Evolutionary conservation across 768 basidiomycete species (phyloP).

Genomic region (Rhodocollybia butyracea): DNA sequence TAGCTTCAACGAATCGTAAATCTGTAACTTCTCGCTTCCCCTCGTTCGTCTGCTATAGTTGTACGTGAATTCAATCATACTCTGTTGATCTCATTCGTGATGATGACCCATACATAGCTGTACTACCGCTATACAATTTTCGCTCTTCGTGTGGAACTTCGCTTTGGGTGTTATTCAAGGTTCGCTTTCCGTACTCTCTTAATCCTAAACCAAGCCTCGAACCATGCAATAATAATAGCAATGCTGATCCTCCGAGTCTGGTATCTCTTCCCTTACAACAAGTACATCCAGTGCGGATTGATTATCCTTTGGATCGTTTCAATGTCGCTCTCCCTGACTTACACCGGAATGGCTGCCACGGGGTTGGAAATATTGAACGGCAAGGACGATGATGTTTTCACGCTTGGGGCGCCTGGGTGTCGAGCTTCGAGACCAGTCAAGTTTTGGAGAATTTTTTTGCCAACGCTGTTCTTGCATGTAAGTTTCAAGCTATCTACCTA

Average conservation of each 20-base stretch:
- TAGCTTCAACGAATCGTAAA: no score
- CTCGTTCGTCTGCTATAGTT: constrained; percentile 20
- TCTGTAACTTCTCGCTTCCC: no score
- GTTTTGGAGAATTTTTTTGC: constrained; percentile 34
- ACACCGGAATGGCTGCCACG: constrained; percentile 21
- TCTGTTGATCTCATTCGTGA: not conserved
- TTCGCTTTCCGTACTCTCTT: constrained; percentile 6
- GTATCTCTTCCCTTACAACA: constrained; percentile 36
- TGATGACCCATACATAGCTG: constrained; percentile 19
- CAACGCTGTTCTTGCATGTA: constrained; percentile 36
- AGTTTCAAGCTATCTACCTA: no score
- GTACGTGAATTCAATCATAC: constrained; percentile 1
- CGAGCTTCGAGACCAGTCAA: constrained; percentile 25
- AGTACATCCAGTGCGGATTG: constrained; percentile 22
- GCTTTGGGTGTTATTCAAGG: constrained; percentile 33
- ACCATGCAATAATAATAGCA: constrained; percentile 18
- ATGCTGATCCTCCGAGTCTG: constrained; percentile 38
- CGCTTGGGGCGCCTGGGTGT: constrained; percentile 24
- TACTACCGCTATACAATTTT: constrained; percentile 22
- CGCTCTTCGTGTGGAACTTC: constrained; percentile 23
- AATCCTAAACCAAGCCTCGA: not conserved
- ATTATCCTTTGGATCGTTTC: constrained; percentile 26
- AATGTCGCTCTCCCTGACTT: constrained; percentile 26
- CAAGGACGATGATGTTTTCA: not conserved
- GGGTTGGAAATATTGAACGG: constrained; percentile 14